Percentiles rank a stretch among this genome's conserved stretches.
These are phyloP conservation scores for Tagetes erecta DNA, from an alignment of 129 eudicot genomes.

Conservation along the genomic window DNA sequence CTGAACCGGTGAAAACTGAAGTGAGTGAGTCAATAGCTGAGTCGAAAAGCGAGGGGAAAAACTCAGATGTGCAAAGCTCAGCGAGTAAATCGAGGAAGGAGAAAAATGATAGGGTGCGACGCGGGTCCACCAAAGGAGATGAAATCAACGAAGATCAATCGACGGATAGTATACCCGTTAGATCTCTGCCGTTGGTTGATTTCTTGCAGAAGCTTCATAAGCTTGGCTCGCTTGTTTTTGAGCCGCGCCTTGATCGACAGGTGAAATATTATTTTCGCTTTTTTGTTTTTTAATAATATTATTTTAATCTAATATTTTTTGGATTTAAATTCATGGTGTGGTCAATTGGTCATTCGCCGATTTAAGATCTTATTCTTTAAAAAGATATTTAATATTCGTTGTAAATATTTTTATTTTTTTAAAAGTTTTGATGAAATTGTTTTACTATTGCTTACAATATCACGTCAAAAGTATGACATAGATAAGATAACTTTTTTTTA, in stretches of 20 bases:
- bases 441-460: too few relatives aligned
- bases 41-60: constrained; percentile 50
- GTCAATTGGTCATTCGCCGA: too few relatives aligned
- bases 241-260: constrained; percentile 84
- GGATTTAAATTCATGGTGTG: too few relatives aligned
- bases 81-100: constrained; percentile 64
- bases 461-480: too few relatives aligned
- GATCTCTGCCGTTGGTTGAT: constrained; percentile 70
- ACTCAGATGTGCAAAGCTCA: constrained; percentile 86
- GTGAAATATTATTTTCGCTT: constrained; percentile 32
- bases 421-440: too few relatives aligned
- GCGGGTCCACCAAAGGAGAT: constrained; percentile 32
- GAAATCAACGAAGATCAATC: constrained; percentile 42
- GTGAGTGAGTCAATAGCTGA: constrained; percentile 52
- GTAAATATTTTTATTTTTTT: too few relatives aligned
- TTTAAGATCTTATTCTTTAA: too few relatives aligned
- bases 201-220: constrained; percentile 56
- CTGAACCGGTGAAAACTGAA: constrained; percentile 31
- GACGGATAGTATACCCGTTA: constrained; percentile 41
- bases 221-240: constrained; percentile 60
- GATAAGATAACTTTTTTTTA: too few relatives aligned
- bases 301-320: too few relatives aligned
- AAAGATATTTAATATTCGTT: too few relatives aligned
- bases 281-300: neutral
- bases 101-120: constrained; percentile 34